These are phyloP conservation scores for Posidonia australis DNA, from an alignment of 106 monocot species.

Conservation along the genomic window DNA sequence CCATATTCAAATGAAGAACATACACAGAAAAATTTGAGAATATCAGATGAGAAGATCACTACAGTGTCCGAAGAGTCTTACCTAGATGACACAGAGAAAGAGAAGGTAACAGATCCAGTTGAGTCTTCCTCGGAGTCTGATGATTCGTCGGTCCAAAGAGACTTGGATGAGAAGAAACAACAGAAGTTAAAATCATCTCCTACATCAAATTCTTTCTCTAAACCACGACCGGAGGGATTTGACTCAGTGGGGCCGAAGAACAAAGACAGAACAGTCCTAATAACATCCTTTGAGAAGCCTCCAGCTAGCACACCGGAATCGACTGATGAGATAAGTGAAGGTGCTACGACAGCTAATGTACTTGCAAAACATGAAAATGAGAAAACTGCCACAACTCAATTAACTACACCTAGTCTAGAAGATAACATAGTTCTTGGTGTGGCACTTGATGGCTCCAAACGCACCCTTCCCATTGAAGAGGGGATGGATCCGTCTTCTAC, in stretches of 20 bases:
- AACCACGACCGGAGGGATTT: background rate
- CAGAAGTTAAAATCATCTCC: slow-evolving; percentile 3
- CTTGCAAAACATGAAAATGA: too few species aligned
- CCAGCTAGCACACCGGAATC: background rate
- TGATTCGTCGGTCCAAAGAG: background rate
- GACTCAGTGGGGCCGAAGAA: too few species aligned
- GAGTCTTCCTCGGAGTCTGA: background rate
- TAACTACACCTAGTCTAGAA: background rate
- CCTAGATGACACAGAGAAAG: slow-evolving; percentile 19
- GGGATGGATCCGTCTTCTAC: background rate
- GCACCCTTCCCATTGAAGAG: background rate
- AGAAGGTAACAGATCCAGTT: slow-evolving; percentile 8
- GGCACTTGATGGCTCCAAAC: background rate
- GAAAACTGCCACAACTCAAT: too few species aligned
- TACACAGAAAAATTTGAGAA: slow-evolving; percentile 11
- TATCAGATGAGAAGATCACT: slow-evolving; percentile 28
- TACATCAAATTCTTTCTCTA: background rate
- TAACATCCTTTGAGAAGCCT: too few species aligned
- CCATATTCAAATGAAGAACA: slow-evolving; percentile 36
- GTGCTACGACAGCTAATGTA: too few species aligned
- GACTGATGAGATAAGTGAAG: too few species aligned
- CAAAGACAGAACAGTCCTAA: too few species aligned
- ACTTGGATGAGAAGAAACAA: background rate
- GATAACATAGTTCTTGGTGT: slow-evolving; percentile 1
- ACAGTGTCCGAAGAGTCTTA: slow-evolving; percentile 14